Conservation (phyloP, 2,329 filamentous ascomycete species). For the Kalmusia sp. region DNA sequence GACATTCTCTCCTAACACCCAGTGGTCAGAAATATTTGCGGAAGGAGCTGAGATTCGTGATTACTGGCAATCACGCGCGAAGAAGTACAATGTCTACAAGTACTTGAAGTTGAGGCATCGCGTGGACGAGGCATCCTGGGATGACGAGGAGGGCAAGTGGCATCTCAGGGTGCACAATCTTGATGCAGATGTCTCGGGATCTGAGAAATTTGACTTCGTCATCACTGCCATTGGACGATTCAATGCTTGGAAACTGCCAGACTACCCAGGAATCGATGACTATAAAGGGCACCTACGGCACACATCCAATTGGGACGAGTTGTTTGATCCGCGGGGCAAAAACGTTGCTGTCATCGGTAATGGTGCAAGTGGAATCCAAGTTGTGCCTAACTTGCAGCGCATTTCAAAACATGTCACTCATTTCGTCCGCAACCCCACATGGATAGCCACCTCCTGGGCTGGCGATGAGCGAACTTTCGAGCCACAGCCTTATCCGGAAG, state of each 20-base stretch:
- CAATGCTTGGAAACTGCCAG: conserved; percentile 40
- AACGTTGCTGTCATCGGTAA: conserved; percentile 69
- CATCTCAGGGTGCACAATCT: conserved; percentile 62
- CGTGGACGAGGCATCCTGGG: conserved; percentile 49
- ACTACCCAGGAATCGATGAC: conserved; percentile 37
- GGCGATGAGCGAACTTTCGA: conserved; percentile 51
- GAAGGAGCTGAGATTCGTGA: conserved; percentile 50
- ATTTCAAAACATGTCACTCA: conserved; percentile 57
- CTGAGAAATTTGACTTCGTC: conserved; percentile 41
- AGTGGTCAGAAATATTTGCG: conserved; percentile 53
- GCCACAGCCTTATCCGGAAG: conserved; percentile 54
- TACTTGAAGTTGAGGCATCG: conserved; percentile 48
- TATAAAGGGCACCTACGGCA: conserved; percentile 39
- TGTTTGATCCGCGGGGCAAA: conserved; percentile 63
- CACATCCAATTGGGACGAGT: conserved; percentile 38
- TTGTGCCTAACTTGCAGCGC: conserved; percentile 65
- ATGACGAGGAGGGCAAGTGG: conserved; percentile 62
- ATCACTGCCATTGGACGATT: conserved; percentile 45
- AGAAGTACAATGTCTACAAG: conserved; percentile 49
- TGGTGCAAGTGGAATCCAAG: conserved; percentile 69
- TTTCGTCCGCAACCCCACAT: conserved; percentile 67
- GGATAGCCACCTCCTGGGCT: conserved; percentile 62
- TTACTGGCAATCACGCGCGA: conserved; percentile 49
- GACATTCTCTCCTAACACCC: conserved; percentile 53
- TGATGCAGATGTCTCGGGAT: conserved; percentile 41